A percentile compares a stretch with the other conserved stretches of the same genome.
phyloP scores from a whole-genome alignment of 352 stramenopile species.

The Phytopythium litorale region DNA sequence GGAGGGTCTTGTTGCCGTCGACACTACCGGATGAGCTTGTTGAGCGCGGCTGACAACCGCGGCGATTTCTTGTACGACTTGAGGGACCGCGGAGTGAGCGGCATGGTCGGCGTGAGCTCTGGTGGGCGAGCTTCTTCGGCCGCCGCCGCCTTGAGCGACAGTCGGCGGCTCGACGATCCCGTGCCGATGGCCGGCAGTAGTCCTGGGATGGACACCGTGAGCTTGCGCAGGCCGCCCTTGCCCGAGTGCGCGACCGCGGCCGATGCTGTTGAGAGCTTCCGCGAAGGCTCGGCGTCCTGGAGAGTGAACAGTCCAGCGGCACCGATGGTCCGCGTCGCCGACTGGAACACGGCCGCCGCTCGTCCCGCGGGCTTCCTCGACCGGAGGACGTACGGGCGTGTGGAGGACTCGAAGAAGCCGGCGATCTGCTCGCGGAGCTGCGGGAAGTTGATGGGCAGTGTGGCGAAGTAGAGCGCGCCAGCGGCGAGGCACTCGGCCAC shows the following conservation, averaged over 20 bases:
- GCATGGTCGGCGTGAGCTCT: slow-evolving; percentile 24
- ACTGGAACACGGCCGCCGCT: slow-evolving; percentile 15
- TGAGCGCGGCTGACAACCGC: slow-evolving; percentile 33
- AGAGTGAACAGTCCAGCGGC: slow-evolving; percentile 32
- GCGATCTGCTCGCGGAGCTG: slow-evolving; percentile 50
- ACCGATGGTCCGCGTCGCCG: slow-evolving; percentile 32
- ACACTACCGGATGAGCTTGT: slow-evolving; percentile 40
- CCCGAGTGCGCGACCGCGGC: slow-evolving; percentile 20
- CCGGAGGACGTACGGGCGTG: slow-evolving; percentile 52
- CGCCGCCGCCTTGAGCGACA: slow-evolving; percentile 11
- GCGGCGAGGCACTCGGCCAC: slow-evolving; percentile 38
- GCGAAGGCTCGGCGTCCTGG: slow-evolving; percentile 22
- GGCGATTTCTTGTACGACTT: slow-evolving; percentile 45
- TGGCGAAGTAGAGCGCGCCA: slow-evolving; percentile 60
- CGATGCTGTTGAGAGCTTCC: slow-evolving; percentile 32
- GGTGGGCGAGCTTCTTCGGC: slow-evolving; percentile 19
- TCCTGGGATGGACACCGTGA: slow-evolving; percentile 16
- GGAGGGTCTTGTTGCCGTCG: neutral
- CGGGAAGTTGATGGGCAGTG: slow-evolving; percentile 55
- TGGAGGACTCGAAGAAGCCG: slow-evolving; percentile 46
- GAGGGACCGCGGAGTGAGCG: slow-evolving; percentile 33
- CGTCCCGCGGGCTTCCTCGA: slow-evolving; percentile 29
- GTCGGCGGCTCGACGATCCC: neutral
- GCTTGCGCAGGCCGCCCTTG: slow-evolving; percentile 31
- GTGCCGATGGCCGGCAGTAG: slow-evolving; percentile 8